Evolutionary conservation across 768 basidiomycete species (phyloP).

Genomic region (Rubroboletus pulcherrimus): DNA sequence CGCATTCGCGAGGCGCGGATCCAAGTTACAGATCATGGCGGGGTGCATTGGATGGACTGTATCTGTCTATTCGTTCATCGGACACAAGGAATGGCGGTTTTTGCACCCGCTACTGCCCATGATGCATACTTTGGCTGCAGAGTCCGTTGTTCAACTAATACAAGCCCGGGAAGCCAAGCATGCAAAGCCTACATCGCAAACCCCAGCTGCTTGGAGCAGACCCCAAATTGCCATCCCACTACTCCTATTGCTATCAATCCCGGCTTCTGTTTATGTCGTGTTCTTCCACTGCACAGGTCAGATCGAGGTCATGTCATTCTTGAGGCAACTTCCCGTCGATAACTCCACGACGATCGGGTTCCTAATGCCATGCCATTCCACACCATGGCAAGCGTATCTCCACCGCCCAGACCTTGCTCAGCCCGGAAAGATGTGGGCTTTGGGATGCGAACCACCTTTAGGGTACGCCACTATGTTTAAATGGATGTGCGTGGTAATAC

Average conservation of each 20-base stretch:
- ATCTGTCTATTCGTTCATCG: conserved; percentile 67
- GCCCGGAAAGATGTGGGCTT: conserved; percentile 63
- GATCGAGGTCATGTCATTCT: conserved; percentile 65
- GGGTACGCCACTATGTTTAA: conserved; percentile 46
- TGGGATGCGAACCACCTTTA: conserved; percentile 92
- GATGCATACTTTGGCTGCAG: conserved; percentile 74
- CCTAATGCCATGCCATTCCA: conserved; percentile 96
- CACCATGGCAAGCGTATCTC: conserved; percentile 85
- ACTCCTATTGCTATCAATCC: conserved; percentile 53
- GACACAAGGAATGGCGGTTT: conserved; percentile 98
- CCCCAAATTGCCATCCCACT: conserved; percentile 30
- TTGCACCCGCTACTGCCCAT: conserved; percentile 87
- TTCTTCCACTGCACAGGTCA: conserved; percentile 78
- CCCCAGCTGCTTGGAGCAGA: conserved; percentile 13
- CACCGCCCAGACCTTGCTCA: conserved; percentile 64
- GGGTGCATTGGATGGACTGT: conserved; percentile 58
- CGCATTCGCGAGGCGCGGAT: conserved; percentile 16
- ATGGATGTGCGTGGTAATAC: conserved; percentile 1
- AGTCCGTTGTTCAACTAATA: conserved; percentile 57
- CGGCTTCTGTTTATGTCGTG: conserved; percentile 65
- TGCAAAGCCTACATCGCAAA: not conserved
- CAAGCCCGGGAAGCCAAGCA: not conserved
- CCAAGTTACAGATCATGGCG: conserved; percentile 43
- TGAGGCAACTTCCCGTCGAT: conserved; percentile 50
- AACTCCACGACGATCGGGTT: conserved; percentile 66